Percentiles rank a stretch among this genome's conserved stretches.
Conservation (phyloP, 257 asterid species). For the Capsicum baccatum region DNA sequence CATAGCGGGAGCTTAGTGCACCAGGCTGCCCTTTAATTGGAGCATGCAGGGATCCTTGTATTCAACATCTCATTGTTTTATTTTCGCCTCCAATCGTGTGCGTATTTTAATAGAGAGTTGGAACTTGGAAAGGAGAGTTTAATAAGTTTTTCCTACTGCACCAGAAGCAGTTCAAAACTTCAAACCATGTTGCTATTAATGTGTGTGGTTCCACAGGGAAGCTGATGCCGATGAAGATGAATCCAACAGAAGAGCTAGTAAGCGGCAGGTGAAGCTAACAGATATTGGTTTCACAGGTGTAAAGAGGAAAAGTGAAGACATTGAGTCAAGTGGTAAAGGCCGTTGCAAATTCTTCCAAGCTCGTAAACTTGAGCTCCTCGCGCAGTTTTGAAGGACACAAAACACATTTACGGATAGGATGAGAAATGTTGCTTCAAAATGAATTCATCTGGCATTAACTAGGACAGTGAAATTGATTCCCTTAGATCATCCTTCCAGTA, state of each 20-base stretch:
- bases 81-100: background rate
- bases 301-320: slow-evolving; percentile 80
- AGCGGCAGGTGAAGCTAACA: slow-evolving; percentile 79
- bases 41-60: background rate
- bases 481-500: background rate
- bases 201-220: slow-evolving; percentile 59
- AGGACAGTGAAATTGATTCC: background rate
- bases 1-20: too few species aligned
- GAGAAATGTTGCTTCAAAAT: background rate
- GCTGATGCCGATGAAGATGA: slow-evolving; percentile 67
- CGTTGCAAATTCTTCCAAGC: slow-evolving; percentile 93
- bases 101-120: background rate
- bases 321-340: slow-evolving; percentile 79
- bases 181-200: background rate
- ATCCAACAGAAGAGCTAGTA: slow-evolving; percentile 45
- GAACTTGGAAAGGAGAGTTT: background rate
- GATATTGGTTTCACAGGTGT: slow-evolving; percentile 58
- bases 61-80: background rate
- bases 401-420: background rate
- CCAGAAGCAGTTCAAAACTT: background rate
- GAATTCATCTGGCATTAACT: background rate
- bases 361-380: slow-evolving; percentile 84
- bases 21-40: background rate
- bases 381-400: slow-evolving; percentile 54
- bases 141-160: background rate